A percentile compares a stretch with the other conserved stretches of the same genome.
phyloP scores from a whole-genome alignment of 441 rosid species.

The Adansonia grandidieri region DNA sequence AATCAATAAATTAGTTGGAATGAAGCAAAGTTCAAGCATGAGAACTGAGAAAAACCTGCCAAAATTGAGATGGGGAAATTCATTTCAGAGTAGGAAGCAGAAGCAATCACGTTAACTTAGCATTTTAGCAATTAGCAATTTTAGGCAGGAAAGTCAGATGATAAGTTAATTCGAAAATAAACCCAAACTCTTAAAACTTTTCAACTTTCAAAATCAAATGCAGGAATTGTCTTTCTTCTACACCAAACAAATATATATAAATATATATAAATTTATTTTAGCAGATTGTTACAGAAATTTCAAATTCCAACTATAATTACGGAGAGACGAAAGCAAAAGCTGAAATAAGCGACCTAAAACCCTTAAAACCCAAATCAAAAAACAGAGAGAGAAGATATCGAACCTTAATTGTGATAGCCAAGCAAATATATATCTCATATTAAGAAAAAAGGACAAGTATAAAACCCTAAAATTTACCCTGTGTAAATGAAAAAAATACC shows the following conservation, averaged over 20 bases:
- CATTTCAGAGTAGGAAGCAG: background rate
- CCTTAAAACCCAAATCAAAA: background rate
- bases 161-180: background rate
- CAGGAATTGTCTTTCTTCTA: background rate
- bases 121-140: too few relatives aligned
- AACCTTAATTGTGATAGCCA: conserved; percentile 18
- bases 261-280: background rate
- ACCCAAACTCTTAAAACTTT: background rate
- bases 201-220: background rate
- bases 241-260: background rate
- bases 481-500: background rate
- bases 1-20: background rate
- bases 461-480: background rate
- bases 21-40: background rate
- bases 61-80: background rate
- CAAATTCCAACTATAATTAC: background rate
- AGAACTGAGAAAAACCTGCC: background rate
- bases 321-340: background rate
- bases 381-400: background rate
- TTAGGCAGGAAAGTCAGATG: too few relatives aligned
- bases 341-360: background rate
- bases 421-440: background rate
- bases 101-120: too few relatives aligned
- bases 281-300: background rate
- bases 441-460: too few relatives aligned